Percentiles rank a stretch among this genome's conserved stretches.
These are phyloP conservation scores for Cyberlindnera meyerae DNA, from an alignment of 805 yeast genomes.

Conservation along the genomic window DNA sequence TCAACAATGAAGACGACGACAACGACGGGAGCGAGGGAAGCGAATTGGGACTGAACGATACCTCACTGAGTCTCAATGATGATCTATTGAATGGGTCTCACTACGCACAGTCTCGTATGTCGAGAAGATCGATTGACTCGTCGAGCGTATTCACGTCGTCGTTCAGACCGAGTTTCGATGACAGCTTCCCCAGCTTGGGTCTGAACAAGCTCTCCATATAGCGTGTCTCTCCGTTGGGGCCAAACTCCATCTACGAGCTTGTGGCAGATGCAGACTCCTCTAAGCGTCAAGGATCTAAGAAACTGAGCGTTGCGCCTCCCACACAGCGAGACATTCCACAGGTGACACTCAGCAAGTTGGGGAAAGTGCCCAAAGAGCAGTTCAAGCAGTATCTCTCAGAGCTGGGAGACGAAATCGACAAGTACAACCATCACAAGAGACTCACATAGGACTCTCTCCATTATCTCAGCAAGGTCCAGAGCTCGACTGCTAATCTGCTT, in stretches of 20 bases:
- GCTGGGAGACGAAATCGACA: slow-evolving; percentile 40
- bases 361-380: slow-evolving; percentile 37
- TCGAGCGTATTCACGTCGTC: slow-evolving; percentile 25
- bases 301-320: slow-evolving; percentile 55
- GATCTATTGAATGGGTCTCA: slow-evolving; percentile 28
- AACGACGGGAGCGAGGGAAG: slow-evolving; percentile 12
- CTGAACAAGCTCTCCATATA: slow-evolving; percentile 35
- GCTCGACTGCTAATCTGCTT: slow-evolving; percentile 12
- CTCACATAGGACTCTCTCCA: slow-evolving; percentile 33
- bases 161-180: slow-evolving; percentile 32
- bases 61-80: slow-evolving; percentile 28
- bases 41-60: no score
- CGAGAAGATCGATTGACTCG: slow-evolving; percentile 30
- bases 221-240: slow-evolving; percentile 53
- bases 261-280: slow-evolving; percentile 54
- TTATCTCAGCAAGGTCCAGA: slow-evolving; percentile 15
- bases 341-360: slow-evolving; percentile 54
- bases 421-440: slow-evolving; percentile 38
- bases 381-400: slow-evolving; percentile 41
- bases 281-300: slow-evolving; percentile 17
- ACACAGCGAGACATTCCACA: slow-evolving; percentile 82
- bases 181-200: slow-evolving; percentile 33
- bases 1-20: slow-evolving; percentile 14
- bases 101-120: slow-evolving; percentile 9
- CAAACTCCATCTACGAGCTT: slow-evolving; percentile 73